Percentiles rank a stretch among this genome's conserved stretches.
phyloP scores from a whole-genome alignment of 225 moss, liverwort and hornwort genomes.

The Marchantia polymorpha region DNA sequence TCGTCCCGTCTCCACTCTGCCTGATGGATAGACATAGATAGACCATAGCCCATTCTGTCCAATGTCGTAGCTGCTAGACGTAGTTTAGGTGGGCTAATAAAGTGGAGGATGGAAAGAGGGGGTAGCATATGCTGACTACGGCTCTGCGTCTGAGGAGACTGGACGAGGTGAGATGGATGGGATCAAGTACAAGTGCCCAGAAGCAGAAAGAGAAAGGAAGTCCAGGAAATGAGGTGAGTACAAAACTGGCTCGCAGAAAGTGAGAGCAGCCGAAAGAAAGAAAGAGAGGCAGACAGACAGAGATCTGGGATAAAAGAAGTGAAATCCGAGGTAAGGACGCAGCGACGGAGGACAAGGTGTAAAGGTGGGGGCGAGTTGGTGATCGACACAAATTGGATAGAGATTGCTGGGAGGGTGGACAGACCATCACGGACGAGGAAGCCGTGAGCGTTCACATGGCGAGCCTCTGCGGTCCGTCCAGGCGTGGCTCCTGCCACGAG shows the following conservation, averaged over 20 bases:
- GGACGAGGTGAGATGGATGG: background rate
- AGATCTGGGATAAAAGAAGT: background rate
- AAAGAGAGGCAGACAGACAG: too few species aligned
- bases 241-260: background rate
- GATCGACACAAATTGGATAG: background rate
- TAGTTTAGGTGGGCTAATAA: conserved; percentile 1
- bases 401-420: background rate
- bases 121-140: too few species aligned
- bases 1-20: background rate
- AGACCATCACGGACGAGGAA: too few species aligned
- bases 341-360: background rate
- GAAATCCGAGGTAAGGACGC: too few species aligned
- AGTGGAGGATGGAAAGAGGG: background rate
- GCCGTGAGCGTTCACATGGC: too few species aligned
- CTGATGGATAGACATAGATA: too few species aligned
- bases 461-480: background rate
- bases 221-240: background rate
- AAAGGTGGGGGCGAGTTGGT: background rate
- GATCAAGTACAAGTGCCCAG: background rate
- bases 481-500: background rate
- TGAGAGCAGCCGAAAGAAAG: background rate
- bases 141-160: too few species aligned
- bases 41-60: background rate
- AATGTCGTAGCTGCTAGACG: background rate
- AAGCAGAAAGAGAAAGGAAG: background rate